Base-by-base conservation (phyloP, 495 filamentous ascomycete species). In the Lineolata rhizophorae region DNA sequence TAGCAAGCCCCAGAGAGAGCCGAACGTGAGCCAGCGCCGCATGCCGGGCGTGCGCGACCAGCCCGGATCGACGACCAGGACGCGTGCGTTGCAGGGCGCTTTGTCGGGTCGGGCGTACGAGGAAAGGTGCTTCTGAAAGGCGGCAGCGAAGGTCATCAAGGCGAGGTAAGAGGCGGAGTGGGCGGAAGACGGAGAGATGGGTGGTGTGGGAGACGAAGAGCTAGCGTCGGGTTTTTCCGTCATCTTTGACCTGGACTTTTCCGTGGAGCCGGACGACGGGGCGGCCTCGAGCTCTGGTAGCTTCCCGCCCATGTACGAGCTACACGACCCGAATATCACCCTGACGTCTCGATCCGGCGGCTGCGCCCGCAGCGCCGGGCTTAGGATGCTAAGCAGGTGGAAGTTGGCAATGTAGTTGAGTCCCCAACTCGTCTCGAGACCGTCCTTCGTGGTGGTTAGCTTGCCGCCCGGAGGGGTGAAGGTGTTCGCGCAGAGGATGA, bases 371-470 rank as follows among this genome's bases (percentile, higher is more conserved):
- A 99, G 57, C 0, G 83, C 81, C 0, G 90, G 87, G 39, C 70
- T 77, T 19, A 99, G 58, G 27, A 95, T 87, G 44, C 74, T 77
- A 29, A 99, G 60, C 3, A 99, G 61, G 44, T 95, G 90, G 57
- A 92, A 94, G 44, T 94, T 93, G 22, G 83, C 70, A 4, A 99
- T 67, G 47, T 83, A 99, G 48, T 99, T 95, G 34, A 94, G 61
- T 48, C 79, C 80, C 82, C 83, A 95, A 43, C 74, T 81, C 35
- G 65, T 62, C 51, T 95, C 85, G 11, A 95, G 54, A 0, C 78
- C 82, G 46, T 93, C 85, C 3, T 59, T 48, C 0, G 79, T 47
- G 6, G 34, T 84, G 2, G 36, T 48, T 9, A 64, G 50, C 24
- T 57, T 47, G 13, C 57, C 52, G 5, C 65, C 66, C 2, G 59